Base-by-base conservation (phyloP, 495 filamentous ascomycete species). In the Rusavskia elegans region DNA sequence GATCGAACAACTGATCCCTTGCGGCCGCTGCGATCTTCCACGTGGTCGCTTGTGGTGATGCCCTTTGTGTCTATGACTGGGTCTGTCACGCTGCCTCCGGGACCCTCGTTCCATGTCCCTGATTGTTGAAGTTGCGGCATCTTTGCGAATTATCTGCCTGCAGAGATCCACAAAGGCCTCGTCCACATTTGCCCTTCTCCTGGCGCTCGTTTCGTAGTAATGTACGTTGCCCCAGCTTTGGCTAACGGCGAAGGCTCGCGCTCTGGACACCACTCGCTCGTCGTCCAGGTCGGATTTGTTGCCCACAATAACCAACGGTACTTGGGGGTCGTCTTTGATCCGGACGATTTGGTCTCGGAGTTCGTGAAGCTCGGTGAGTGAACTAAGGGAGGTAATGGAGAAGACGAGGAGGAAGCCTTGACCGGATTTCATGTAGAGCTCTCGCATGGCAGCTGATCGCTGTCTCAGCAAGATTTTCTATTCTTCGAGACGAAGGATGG, bases 401-500 rank as follows among this genome's bases (percentile, higher is more conserved):
- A 97, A 98, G 56, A 97, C 92, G 50, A 98, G 77, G 52, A 98
- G 80, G 68, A 98, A 98, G 2, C 93, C 92, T 73, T 98, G 92
- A 55, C 89, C 87, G 59, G 82, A 73, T 63, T 95, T 95, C 86
- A 98, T 95, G 69, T 96, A 96, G 46, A 96, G 76, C 68, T 97
- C 90, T 68, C 56, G 51, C 32, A 62, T 64, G 19, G 61, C 54
- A 20, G 60, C 60, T 66, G 36, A 39, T 40, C 13, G 36, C 9
- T 19, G 0, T 1, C 49, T 53, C 49, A 58, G 53, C 23, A 17
- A 2, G 10, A 9, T 5, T 9, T 48, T 16, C 6, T 9, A 13
- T 35, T 39, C 23, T 52, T 17, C 6, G 14, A 42, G 20, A 11
- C 1, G 25, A 25, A 44, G 48, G 53, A 53, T 48, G 40, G 48